Evolutionary conservation across 768 basidiomycete genomes (phyloP).

Genomic region (Boletus rubescentipes): DNA sequence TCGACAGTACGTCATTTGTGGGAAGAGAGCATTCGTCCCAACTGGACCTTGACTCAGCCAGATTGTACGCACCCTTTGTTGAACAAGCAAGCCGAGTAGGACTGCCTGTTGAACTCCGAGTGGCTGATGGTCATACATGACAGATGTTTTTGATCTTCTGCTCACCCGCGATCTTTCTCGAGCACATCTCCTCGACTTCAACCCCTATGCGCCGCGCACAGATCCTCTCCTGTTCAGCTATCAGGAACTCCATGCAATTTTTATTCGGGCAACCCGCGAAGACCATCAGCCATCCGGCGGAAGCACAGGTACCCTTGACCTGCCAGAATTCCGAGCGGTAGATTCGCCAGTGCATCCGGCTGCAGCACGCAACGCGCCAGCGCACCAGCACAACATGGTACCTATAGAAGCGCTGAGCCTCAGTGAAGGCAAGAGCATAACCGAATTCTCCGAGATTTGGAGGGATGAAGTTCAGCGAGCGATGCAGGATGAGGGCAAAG

Average conservation of each 20-base stretch:
- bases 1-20: slow-evolving; percentile 60
- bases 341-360: slow-evolving; percentile 74
- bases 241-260: slow-evolving; percentile 58
- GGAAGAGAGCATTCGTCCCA: slow-evolving; percentile 59
- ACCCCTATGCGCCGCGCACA: slow-evolving; percentile 83
- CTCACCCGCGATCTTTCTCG: slow-evolving; percentile 76
- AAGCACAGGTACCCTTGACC: slow-evolving; percentile 1
- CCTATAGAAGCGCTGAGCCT: slow-evolving; percentile 85
- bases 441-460: slow-evolving; percentile 72
- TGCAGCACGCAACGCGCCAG: slow-evolving; percentile 64
- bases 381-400: slow-evolving; percentile 84
- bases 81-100: not conserved
- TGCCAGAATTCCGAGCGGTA: slow-evolving; percentile 61
- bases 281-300: not conserved
- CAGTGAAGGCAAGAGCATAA: slow-evolving; percentile 68
- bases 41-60: slow-evolving; percentile 50
- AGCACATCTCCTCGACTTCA: slow-evolving; percentile 88
- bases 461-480: slow-evolving; percentile 48
- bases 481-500: slow-evolving; percentile 17
- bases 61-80: slow-evolving; percentile 57
- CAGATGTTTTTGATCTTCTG: slow-evolving; percentile 81
- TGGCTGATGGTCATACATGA: not conserved
- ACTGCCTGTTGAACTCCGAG: not conserved
- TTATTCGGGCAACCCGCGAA: slow-evolving; percentile 12
- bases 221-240: slow-evolving; percentile 87